These are phyloP conservation scores for Circinella umbellata DNA, from an alignment of 371 early-diverging fungal species.

Conservation along the genomic window DNA sequence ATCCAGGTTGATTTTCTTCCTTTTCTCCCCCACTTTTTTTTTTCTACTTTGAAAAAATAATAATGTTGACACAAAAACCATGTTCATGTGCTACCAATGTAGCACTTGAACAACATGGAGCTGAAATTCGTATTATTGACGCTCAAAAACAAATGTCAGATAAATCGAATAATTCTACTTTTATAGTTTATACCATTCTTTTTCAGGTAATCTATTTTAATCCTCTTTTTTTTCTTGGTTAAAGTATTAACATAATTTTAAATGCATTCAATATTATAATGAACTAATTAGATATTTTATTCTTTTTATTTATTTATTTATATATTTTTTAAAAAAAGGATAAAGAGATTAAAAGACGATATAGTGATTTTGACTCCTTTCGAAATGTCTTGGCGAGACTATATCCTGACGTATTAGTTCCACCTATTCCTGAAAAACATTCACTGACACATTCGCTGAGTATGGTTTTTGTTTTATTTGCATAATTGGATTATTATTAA, in stretches of 20 bases:
- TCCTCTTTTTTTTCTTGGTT: too few relatives aligned
- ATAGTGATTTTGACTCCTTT: conserved; percentile 95
- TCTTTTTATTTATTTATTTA: too few relatives aligned
- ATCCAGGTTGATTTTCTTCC: not conserved
- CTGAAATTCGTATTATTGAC: not conserved
- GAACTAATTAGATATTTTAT: too few relatives aligned
- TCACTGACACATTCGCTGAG: conserved; percentile 87
- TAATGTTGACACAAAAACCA: conserved; percentile 7
- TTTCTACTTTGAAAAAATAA: not conserved
- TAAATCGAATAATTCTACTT: conserved; percentile 12
- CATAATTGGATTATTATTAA: not conserved
- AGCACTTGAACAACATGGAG: conserved; percentile 13
- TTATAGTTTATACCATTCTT: conserved; percentile 29
- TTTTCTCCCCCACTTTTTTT: not conserved
- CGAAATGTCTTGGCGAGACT: conserved; percentile 71
- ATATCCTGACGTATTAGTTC: conserved; percentile 85
- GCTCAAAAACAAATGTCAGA: conserved; percentile 14
- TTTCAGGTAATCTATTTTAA: conserved; percentile 18
- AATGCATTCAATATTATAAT: too few relatives aligned
- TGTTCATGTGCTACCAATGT: conserved; percentile 9
- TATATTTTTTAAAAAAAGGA: conserved; percentile 39
- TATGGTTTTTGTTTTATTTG: conserved; percentile 19
- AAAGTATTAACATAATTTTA: too few relatives aligned
- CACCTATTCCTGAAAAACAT: conserved; percentile 97
- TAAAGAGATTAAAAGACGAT: conserved; percentile 76